phyloP scores from a whole-genome alignment of 2,329 filamentous ascomycete species.

The Colletotrichum kahawae region DNA sequence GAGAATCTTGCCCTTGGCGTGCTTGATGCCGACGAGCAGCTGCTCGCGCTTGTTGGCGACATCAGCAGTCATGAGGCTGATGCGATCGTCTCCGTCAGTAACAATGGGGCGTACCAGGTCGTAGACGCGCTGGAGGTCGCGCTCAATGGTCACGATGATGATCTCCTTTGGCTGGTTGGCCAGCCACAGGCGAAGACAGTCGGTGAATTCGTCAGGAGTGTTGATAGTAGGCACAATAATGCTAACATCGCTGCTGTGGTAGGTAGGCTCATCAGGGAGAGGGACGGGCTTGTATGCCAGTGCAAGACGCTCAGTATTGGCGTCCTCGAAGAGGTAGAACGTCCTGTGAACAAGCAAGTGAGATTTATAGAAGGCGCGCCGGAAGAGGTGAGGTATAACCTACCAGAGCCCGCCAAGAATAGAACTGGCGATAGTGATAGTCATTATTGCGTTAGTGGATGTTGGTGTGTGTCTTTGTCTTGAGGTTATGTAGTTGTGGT shows the following conservation, averaged over 20 bases:
- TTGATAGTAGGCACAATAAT: conserved; percentile 31
- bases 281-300: background rate
- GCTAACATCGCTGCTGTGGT: conserved; percentile 25
- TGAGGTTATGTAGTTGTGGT: background rate
- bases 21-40: conserved; percentile 26
- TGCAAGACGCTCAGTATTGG: background rate
- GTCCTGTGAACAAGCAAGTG: background rate
- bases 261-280: background rate
- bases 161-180: conserved; percentile 27
- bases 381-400: background rate
- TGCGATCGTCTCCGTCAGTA: background rate
- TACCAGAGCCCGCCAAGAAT: background rate
- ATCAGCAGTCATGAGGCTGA: conserved; percentile 22
- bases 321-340: conserved; percentile 4
- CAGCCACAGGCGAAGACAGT: conserved; percentile 27
- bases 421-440: background rate
- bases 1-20: conserved; percentile 25
- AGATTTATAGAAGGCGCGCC: background rate
- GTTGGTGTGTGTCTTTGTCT: background rate
- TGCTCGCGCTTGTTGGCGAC: conserved; percentile 31
- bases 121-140: conserved; percentile 8
- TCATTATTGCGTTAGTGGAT: background rate
- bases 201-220: conserved; percentile 24
- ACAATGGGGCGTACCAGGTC: background rate
- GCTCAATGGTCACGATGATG: conserved; percentile 30